Base-by-base conservation (phyloP, 805 yeast genomes). In the Wickerhamomyces chambardii region DNA sequence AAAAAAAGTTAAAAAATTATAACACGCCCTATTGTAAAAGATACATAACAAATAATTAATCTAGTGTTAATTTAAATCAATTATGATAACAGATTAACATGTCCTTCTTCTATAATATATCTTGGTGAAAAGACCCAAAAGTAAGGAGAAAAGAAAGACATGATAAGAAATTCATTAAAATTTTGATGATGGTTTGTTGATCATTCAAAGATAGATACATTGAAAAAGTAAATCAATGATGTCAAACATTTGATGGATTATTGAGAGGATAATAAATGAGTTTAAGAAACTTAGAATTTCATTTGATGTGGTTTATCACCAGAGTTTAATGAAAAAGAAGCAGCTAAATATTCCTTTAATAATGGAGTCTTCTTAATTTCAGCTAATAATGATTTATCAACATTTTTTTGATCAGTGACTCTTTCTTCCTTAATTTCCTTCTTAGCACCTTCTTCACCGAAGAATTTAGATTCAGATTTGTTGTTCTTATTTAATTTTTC, bases 291-390 rank as follows among this genome's bases (percentile, higher is more conserved):
- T 82, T 87, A 90, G 72, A 92, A 90, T 77, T 84, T 86, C 82
- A 92, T 84, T 66, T 84, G 79, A 72, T 90, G 97, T 62, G 97
- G 98, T 70, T 74, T 86, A 78, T 90, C 98, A 70, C 97, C 97
- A 72, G 75, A 78, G 84, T 86, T 89, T 72, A 92, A 81, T 56
- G 96, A 83, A 89, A 90, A 90, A 53, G 95, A 73, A 57, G 96
- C 66, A 55, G 95, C 82, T 65, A 90, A 79, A 84, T 90, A 90
- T 74, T 89, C 95, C 72, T 86, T 85, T 69, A 90, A 83, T 65
- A 86, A 78, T 66, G 97, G 95, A 59, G 95, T 87, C 78, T 87
- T 84, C 82, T 89, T 87, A 76, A 92, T 84, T 73, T 84, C 92
- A 58, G 90, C 71, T 61, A 92, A 73, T 64, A 90, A 75, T 63